These are phyloP conservation scores for Cyberlindnera petersonii DNA, from an alignment of 805 yeast species.

Conservation along the genomic window DNA sequence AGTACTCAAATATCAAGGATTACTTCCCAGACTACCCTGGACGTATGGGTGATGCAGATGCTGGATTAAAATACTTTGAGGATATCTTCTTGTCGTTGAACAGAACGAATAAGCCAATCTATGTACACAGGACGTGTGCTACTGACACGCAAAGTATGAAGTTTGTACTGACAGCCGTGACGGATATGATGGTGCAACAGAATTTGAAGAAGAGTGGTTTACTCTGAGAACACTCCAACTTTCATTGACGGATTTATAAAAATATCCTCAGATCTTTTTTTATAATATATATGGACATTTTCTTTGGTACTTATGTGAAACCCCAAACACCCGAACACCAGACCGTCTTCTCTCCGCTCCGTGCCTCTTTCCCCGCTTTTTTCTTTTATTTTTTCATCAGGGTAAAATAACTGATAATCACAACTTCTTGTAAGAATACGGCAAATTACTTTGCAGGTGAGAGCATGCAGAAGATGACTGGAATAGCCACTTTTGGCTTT, in stretches of 20 bases:
- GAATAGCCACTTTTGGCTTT: constrained; percentile 16
- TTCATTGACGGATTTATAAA: no score
- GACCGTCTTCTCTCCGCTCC: no score
- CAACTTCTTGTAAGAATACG: no score
- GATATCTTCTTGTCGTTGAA: constrained; percentile 60
- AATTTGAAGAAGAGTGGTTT: constrained; percentile 77
- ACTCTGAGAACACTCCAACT: no score
- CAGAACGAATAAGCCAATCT: constrained; percentile 64
- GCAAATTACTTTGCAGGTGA: no score
- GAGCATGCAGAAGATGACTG: constrained; percentile 9
- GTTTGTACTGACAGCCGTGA: constrained; percentile 87
- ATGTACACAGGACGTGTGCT: constrained; percentile 92
- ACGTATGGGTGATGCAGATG: constrained; percentile 55
- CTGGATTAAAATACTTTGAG: constrained; percentile 70
- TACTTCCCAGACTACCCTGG: constrained; percentile 81
- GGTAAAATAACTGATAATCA: no score
- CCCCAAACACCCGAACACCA: no score
- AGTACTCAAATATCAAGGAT: constrained; percentile 57
- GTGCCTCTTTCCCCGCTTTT: no score
- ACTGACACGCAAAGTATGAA: constrained; percentile 88
- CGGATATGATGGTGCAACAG: constrained; percentile 84
- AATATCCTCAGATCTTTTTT: no score
- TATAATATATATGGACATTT: no score
- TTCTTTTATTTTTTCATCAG: no score
- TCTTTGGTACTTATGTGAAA: no score